These are phyloP conservation scores for Raddia distichophylla DNA, from an alignment of 176 grass and related monocot genomes.

Conservation along the genomic window DNA sequence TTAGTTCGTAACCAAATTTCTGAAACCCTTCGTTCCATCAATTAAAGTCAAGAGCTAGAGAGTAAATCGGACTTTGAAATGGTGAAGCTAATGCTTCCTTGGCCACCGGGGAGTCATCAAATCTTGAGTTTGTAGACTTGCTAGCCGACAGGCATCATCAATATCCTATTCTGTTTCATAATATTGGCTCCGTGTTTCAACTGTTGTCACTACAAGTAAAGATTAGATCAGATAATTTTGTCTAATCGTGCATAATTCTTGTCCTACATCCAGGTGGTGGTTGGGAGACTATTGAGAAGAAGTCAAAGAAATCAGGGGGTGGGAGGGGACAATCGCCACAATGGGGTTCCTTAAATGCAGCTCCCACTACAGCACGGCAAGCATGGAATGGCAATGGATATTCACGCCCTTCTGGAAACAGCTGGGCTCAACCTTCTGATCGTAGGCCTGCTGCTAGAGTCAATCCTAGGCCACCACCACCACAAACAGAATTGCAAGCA, in stretches of 20 bases:
- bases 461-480: conserved; percentile 41
- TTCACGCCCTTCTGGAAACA: conserved; percentile 40
- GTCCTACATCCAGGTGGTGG: conserved; percentile 37
- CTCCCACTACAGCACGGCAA: conserved; percentile 46
- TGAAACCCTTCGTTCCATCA: not conserved
- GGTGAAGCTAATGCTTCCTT: no score
- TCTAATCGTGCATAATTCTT: conserved; percentile 31
- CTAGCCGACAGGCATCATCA: no score
- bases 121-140: no score
- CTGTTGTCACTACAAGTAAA: not conserved
- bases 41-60: not conserved
- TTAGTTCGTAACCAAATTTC: not conserved
- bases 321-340: conserved; percentile 43
- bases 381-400: conserved; percentile 51
- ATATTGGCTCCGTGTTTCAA: not conserved
- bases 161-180: no score
- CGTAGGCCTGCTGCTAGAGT: conserved; percentile 46
- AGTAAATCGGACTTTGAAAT: no score
- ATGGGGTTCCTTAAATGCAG: conserved; percentile 24
- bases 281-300: conserved; percentile 75
- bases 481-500: conserved; percentile 46
- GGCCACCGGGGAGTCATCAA: no score
- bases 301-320: conserved; percentile 54
- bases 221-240: not conserved
- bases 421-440: conserved; percentile 40